These are phyloP conservation scores for Senna siamea DNA, from an alignment of 306 rosid species.

Conservation along the genomic window DNA sequence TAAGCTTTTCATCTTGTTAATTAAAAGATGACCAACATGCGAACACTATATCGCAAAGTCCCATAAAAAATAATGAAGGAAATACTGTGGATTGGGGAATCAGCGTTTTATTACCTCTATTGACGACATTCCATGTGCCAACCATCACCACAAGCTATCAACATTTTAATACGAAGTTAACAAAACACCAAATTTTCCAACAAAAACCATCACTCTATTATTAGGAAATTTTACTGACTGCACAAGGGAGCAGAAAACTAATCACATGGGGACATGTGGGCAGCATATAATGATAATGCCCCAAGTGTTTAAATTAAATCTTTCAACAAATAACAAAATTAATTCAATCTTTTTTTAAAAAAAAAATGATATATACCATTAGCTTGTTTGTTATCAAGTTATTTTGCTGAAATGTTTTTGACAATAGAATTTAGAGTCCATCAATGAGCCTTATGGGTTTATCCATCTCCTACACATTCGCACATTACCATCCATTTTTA, in stretches of 20 bases:
- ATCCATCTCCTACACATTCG: too few relatives aligned
- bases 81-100: neutral
- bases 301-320: neutral
- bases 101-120: neutral
- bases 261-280: neutral
- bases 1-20: too few relatives aligned
- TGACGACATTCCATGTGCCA: neutral
- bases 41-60: neutral
- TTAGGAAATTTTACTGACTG: too few relatives aligned
- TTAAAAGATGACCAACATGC: neutral
- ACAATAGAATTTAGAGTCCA: too few relatives aligned
- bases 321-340: neutral
- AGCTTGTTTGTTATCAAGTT: neutral
- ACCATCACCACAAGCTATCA: neutral
- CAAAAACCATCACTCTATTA: neutral
- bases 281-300: neutral
- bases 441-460: too few relatives aligned
- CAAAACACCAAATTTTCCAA: neutral
- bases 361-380: too few relatives aligned
- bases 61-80: neutral
- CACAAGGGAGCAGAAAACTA: neutral
- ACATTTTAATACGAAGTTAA: neutral
- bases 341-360: too few relatives aligned
- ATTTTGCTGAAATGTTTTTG: too few relatives aligned
- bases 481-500: too few relatives aligned